phyloP scores from a whole-genome alignment of 1,284 basidiomycete species.

The Wolfiporia cocos region DNA sequence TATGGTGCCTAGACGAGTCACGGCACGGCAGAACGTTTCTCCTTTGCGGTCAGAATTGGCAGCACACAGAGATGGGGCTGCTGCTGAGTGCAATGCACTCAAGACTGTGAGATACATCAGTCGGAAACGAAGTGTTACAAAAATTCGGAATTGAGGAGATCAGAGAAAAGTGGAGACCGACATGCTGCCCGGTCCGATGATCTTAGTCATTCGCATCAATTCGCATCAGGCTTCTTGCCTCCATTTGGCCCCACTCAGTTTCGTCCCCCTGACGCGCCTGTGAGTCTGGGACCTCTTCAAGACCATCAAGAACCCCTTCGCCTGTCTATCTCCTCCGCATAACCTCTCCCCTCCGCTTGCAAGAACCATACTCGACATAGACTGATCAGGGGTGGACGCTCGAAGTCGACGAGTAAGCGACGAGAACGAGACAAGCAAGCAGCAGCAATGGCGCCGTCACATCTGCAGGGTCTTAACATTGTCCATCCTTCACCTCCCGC shows the following conservation, averaged over 20 bases:
- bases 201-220: slow-evolving; percentile 1
- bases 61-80: too few species aligned
- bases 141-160: background rate
- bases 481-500: slow-evolving; percentile 46
- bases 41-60: too few species aligned
- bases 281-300: background rate
- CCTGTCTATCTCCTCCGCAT: background rate
- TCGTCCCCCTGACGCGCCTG: background rate
- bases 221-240: slow-evolving; percentile 1
- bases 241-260: background rate
- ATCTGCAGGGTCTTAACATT: slow-evolving; percentile 73
- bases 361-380: background rate
- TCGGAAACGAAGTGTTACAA: too few species aligned
- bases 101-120: too few species aligned
- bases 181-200: background rate
- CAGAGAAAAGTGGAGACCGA: background rate
- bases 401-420: too few species aligned
- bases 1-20: too few species aligned
- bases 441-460: slow-evolving; percentile 47
- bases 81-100: too few species aligned
- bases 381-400: too few species aligned
- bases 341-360: background rate
- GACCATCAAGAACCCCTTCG: background rate
- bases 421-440: background rate
- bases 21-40: too few species aligned